Conservation (phyloP, 225 moss, liverwort and hornwort genomes). For the Sphagnum tenellum region DNA sequence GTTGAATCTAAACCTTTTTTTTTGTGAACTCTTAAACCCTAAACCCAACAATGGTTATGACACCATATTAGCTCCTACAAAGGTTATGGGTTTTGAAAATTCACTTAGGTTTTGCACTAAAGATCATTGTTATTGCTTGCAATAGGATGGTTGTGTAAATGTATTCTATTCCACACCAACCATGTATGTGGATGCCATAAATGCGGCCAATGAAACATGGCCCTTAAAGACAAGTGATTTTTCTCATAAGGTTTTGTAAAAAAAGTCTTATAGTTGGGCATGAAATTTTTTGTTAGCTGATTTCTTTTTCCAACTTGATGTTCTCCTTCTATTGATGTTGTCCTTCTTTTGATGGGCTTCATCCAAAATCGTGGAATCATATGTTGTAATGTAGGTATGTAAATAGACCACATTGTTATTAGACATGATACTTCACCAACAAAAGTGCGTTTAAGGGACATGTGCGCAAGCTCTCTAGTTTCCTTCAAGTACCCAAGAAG, state of each 20-base stretch:
- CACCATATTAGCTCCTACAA: no score
- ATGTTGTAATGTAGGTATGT: slow-evolving; percentile 73
- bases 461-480: slow-evolving; percentile 75
- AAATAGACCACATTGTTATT: slow-evolving; percentile 74
- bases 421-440: slow-evolving; percentile 97
- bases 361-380: no score
- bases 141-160: slow-evolving; percentile 90
- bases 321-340: no score
- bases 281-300: no score
- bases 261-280: slow-evolving; percentile 4
- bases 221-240: slow-evolving; percentile 85
- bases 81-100: not conserved
- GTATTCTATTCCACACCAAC: slow-evolving; percentile 92
- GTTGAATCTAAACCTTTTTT: no score
- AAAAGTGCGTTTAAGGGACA: slow-evolving; percentile 80
- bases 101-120: not conserved
- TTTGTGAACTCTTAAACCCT: no score
- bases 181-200: slow-evolving; percentile 74
- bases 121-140: slow-evolving; percentile 3
- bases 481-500: slow-evolving; percentile 31
- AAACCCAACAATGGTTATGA: no score
- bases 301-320: no score
- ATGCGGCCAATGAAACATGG: slow-evolving; percentile 86
- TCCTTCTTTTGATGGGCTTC: no score
- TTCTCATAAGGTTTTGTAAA: slow-evolving; percentile 77